Conservation (phyloP, 1,284 basidiomycete species). For the Retiboletus fuscus region DNA sequence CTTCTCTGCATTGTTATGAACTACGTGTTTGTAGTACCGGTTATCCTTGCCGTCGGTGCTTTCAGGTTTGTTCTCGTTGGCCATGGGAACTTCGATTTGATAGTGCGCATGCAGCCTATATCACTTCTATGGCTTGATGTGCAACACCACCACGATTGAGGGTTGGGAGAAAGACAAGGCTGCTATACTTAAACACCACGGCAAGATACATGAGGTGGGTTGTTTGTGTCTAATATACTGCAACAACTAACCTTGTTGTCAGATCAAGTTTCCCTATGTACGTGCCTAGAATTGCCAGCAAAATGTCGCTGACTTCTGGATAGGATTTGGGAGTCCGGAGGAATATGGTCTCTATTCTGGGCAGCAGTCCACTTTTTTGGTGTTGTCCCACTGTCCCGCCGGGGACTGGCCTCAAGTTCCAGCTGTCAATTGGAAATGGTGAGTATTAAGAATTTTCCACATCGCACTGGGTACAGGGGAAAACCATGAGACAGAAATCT, state of each 20-base stretch:
- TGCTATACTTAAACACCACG: conserved; percentile 84
- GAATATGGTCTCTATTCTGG: conserved; percentile 86
- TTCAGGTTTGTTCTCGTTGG: conserved; percentile 70
- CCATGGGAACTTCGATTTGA: conserved; percentile 13
- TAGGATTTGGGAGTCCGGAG: conserved; percentile 81
- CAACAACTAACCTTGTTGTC: conserved; percentile 22
- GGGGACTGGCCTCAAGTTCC: conserved; percentile 84
- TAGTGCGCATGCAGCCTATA: conserved; percentile 69
- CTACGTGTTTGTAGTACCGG: conserved; percentile 87
- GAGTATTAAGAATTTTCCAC: conserved; percentile 69
- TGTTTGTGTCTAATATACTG: conserved; percentile 5
- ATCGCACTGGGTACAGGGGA: conserved; percentile 27
- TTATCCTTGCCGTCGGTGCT: conserved; percentile 85
- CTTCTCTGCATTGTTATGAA: conserved; percentile 90
- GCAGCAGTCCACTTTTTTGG: conserved; percentile 81
- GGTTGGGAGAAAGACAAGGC: conserved; percentile 98
- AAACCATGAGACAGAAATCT: conserved; percentile 25
- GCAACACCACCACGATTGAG: conserved; percentile 96
- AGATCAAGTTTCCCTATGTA: conserved; percentile 95
- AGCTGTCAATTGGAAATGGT: conserved; percentile 79
- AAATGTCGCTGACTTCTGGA: conserved; percentile 25
- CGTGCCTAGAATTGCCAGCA: conserved; percentile 43
- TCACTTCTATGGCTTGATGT: conserved; percentile 84
- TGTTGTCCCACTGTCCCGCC: conserved; percentile 77
- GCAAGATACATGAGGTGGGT: conserved; percentile 84